Percentiles rank a stretch among this genome's conserved stretches.
Conservation (phyloP, 495 filamentous ascomycete genomes). For the Lepraria neglecta region DNA sequence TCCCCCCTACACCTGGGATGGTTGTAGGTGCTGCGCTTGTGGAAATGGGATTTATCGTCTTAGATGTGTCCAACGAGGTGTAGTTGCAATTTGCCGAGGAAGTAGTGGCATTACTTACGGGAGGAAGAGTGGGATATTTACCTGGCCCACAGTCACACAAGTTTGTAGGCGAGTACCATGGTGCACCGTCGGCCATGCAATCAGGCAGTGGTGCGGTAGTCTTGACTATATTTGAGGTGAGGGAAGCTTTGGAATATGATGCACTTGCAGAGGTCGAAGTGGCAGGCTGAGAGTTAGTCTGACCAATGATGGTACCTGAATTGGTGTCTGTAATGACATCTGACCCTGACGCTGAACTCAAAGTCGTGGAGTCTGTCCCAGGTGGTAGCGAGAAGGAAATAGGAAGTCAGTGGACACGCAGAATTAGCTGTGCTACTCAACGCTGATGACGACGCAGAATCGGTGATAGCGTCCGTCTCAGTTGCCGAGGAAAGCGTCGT, state of each 20-base stretch:
- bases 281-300: neutral
- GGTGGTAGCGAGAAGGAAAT: constrained; percentile 4
- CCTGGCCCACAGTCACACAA: constrained; percentile 10
- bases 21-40: constrained; percentile 9
- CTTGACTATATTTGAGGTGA: neutral
- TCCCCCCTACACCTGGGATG: constrained; percentile 11
- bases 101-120: constrained; percentile 1
- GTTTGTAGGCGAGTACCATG: constrained; percentile 16
- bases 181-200: constrained; percentile 15
- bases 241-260: neutral
- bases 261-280: constrained; percentile 1
- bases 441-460: neutral
- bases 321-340: neutral
- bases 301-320: neutral
- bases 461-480: neutral
- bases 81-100: neutral
- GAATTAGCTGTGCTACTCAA: neutral
- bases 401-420: neutral
- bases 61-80: neutral
- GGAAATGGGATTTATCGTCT: constrained; percentile 5
- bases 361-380: constrained; percentile 3
- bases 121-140: constrained; percentile 2
- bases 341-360: constrained; percentile 1
- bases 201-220: neutral
- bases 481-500: neutral